Evolutionary conservation across 2,329 filamentous ascomycete species (phyloP).

Genomic region (Alternaria longipes): DNA sequence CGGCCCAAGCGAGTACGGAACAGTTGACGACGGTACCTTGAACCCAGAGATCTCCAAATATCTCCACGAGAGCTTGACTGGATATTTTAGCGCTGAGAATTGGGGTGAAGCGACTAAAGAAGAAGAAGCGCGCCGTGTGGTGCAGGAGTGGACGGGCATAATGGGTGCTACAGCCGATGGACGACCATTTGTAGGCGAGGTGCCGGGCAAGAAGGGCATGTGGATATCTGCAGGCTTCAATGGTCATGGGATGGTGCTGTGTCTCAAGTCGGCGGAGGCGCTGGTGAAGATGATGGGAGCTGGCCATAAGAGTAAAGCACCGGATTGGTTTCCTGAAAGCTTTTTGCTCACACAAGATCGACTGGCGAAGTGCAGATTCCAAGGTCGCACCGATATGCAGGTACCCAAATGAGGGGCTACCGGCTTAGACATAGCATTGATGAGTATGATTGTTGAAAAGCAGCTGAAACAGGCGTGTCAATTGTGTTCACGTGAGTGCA

Average conservation of each 20-base stretch:
- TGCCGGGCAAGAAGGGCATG: constrained; percentile 57
- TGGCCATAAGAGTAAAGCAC: constrained; percentile 40
- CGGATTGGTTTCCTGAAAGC: constrained; percentile 64
- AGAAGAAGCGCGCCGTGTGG: constrained; percentile 35
- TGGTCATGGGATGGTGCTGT: constrained; percentile 72
- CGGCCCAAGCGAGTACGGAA: constrained; percentile 62
- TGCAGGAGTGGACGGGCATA: constrained; percentile 59
- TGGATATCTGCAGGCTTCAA: constrained; percentile 70
- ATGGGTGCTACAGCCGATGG: constrained; percentile 63
- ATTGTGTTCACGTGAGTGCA: neutral
- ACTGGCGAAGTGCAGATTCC: constrained; percentile 40
- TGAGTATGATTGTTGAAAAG: constrained; percentile 53
- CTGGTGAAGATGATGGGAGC: constrained; percentile 63
- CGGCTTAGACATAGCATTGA: constrained; percentile 55
- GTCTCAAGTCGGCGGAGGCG: constrained; percentile 67
- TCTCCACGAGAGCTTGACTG: constrained; percentile 53
- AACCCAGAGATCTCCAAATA: constrained; percentile 63
- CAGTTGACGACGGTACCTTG: constrained; percentile 64
- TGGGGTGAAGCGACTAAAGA: constrained; percentile 45
- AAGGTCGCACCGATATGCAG: constrained; percentile 5
- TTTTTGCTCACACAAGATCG: constrained; percentile 61
- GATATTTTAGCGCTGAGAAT: constrained; percentile 61
- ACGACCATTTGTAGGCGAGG: constrained; percentile 58
- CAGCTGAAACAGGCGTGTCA: neutral
- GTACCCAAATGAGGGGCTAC: neutral